Evolutionary conservation across 2,329 filamentous ascomycete genomes (phyloP).

Genomic region (Aspergillus phoenicis): DNA sequence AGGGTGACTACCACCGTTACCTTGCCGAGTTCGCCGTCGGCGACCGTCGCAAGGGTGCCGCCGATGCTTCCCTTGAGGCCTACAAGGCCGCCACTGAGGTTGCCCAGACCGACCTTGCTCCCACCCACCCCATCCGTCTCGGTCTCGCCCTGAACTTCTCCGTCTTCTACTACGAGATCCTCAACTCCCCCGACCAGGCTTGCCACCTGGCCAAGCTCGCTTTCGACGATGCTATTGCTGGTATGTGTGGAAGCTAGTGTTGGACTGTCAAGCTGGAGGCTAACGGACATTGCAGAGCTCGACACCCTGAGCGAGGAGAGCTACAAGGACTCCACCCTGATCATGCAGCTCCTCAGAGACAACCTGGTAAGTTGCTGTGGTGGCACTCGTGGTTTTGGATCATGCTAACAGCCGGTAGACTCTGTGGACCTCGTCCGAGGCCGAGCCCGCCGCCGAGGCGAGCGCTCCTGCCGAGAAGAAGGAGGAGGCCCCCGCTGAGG

Average conservation of each 20-base stretch:
- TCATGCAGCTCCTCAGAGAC: constrained; percentile 98
- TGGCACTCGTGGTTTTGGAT: not conserved
- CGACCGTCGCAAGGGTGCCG: constrained; percentile 92
- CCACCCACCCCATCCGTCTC: constrained; percentile 90
- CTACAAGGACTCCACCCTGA: constrained; percentile 98
- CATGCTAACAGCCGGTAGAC: constrained; percentile 62
- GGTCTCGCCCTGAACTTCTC: constrained; percentile 95
- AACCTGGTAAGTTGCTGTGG: constrained; percentile 70
- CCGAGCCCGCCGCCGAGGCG: constrained; percentile 70
- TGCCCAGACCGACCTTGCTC: constrained; percentile 83
- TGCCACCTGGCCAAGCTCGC: constrained; percentile 97
- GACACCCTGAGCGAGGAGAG: constrained; percentile 97
- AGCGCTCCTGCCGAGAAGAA: constrained; percentile 47
- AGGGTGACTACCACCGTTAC: constrained; percentile 99
- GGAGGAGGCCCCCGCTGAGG: constrained; percentile 47
- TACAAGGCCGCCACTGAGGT: constrained; percentile 95
- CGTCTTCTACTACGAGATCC: constrained; percentile 99
- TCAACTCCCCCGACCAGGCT: constrained; percentile 96
- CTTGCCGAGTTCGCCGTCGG: constrained; percentile 94
- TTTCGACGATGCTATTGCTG: constrained; percentile 94
- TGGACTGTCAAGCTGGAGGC: constrained; percentile 23
- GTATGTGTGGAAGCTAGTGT: constrained; percentile 45
- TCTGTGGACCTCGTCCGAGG: constrained; percentile 98
- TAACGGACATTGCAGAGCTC: constrained; percentile 64
- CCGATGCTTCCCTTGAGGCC: constrained; percentile 91